Conservation (phyloP, 129 eudicot genomes). For the Glebionis coronaria region DNA sequence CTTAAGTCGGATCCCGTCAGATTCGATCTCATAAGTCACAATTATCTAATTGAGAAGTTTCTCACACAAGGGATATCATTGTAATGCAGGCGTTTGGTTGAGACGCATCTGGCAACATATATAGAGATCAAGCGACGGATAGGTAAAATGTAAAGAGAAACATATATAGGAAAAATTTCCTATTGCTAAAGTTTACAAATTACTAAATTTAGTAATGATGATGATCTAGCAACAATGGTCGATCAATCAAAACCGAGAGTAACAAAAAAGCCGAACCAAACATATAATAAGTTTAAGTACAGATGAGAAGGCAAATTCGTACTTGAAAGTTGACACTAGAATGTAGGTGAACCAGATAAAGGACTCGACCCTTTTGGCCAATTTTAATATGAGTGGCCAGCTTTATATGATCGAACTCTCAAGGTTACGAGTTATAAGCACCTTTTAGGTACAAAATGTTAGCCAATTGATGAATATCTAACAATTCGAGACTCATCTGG, state of each 20-base stretch:
- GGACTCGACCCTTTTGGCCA: conserved; percentile 11
- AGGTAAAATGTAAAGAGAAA: too few species aligned
- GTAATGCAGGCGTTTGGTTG: too few species aligned
- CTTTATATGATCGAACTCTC: conserved; percentile 26
- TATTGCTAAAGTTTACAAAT: too few species aligned
- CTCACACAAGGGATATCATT: too few species aligned
- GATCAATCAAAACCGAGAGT: not conserved
- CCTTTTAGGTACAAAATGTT: conserved; percentile 41
- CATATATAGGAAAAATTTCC: too few species aligned
- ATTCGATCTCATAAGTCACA: too few species aligned
- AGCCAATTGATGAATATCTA: conserved; percentile 24
- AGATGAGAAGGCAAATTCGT: conserved; percentile 23
- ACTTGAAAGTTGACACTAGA: conserved; percentile 30
- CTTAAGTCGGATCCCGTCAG: too few species aligned
- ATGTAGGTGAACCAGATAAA: conserved; percentile 30
- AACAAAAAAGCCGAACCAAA: not conserved
- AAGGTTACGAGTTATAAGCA: conserved; percentile 9
- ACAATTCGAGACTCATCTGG: conserved; percentile 18
- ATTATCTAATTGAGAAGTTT: too few species aligned
- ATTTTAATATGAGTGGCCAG: conserved; percentile 25
- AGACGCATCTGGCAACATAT: too few species aligned
- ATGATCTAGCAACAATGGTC: not conserved
- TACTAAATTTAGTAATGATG: too few species aligned
- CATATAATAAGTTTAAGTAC: conserved; percentile 20
- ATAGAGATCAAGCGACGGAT: too few species aligned